Evolutionary conservation across 345 rosid species (phyloP).

Genomic region (Carallia pectinifolia): DNA sequence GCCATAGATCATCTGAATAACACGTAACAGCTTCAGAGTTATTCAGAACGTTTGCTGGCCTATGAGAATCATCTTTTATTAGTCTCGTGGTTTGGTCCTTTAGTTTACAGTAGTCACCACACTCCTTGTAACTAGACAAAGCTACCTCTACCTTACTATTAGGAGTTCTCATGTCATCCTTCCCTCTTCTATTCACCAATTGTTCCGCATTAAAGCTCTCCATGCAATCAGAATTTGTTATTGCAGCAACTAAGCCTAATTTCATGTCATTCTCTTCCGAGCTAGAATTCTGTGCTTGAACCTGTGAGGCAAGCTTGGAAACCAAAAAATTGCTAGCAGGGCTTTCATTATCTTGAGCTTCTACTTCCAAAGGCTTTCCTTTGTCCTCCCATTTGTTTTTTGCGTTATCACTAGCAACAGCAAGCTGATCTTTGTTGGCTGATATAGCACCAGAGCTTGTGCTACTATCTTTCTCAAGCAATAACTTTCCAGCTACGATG

Average conservation of each 20-base stretch:
- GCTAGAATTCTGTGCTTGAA: conserved; percentile 36
- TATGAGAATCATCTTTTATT: conserved; percentile 32
- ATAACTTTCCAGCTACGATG: conserved; percentile 82
- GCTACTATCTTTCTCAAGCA: conserved; percentile 44
- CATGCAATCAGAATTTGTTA: conserved; percentile 44
- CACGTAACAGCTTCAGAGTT: conserved; percentile 28
- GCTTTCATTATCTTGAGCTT: conserved; percentile 45
- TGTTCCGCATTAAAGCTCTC: conserved; percentile 41
- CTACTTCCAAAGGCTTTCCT: conserved; percentile 37
- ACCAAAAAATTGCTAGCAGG: conserved; percentile 40
- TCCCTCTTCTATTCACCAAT: conserved; percentile 34
- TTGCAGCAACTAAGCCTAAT: conserved; percentile 42
- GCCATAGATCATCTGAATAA: conserved; percentile 41
- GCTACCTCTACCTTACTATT: conserved; percentile 38
- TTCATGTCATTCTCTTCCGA: conserved; percentile 35
- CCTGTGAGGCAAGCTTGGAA: conserved; percentile 45
- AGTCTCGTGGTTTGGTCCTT: conserved; percentile 37
- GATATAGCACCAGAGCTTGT: conserved; percentile 39
- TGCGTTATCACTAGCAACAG: conserved; percentile 26
- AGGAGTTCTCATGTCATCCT: conserved; percentile 42
- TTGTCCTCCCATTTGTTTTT: conserved; percentile 33
- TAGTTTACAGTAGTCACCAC: conserved; percentile 36
- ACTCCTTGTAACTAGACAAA: conserved; percentile 25
- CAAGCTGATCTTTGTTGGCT: conserved; percentile 36
- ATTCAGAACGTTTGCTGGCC: conserved; percentile 28